Base-by-base conservation (phyloP, 164 flowering plant species). In the Stephania japonica region DNA sequence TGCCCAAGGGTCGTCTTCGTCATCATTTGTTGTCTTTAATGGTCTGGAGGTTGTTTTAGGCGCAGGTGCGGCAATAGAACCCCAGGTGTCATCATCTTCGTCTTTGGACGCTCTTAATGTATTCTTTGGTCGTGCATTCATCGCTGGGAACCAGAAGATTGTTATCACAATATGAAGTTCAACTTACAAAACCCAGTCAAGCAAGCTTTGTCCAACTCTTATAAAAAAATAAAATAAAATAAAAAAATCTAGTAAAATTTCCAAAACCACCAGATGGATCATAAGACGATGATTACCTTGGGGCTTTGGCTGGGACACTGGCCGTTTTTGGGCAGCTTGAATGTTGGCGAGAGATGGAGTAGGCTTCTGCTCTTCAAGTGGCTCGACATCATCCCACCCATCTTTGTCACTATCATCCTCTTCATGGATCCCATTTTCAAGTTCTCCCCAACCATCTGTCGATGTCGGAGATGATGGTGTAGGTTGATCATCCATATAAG, bases 381-480 rank as follows among this genome's bases (percentile, higher is more conserved):
- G 95, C 73, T 91, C 95, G 59, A 96, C 72, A 74, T 93, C 98
- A 84, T 93, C 99, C 99, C 98, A 96, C 0, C 91, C 94, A 75
- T 96, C 98, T 80, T 93, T 92, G 50, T 92, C 97, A 74, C 65
- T 76, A 0, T 85, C 92, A 77, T 80, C 79, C 38, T 82, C 93
- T 64, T 83, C 96, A 74, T 76, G 74, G 74, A 88, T 82, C 69
- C 97, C 97, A 81, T 91, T 91, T 71, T 89, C 99, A 70, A 92
- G 80, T 74, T 93, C 99, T 78, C 97, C 99, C 98, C 99, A 96
- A 38, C 98, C 97, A 86, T 96, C 99, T 24, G 92, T 88, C 69
- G 98, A 90, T 47, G 93, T 84, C 44, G 98, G 98, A 27, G 99
- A 93, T 24, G 67, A 75, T 26, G 97, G 94, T 13, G 56, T 82